Base-by-base conservation (phyloP, 106 monocot species). In the Dactylorhiza incarnata region DNA sequence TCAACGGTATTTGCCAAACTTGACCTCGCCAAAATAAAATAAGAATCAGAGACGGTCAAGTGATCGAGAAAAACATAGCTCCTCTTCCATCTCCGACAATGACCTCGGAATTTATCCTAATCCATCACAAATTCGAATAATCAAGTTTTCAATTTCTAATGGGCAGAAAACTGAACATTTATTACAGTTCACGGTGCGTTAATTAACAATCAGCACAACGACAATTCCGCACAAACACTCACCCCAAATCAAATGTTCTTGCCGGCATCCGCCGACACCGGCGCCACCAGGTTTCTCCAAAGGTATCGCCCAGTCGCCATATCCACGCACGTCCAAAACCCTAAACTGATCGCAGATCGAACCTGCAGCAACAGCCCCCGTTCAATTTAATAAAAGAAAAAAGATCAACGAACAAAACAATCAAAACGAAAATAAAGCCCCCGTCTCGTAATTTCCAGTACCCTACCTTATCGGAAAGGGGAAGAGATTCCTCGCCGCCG, bases 301-400 rank as follows among this genome's bases (percentile, higher is more conserved):
- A 95, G 81, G 74, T 92, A 95, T 19, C 79, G 59, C 79, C 95
- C 95, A 49, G 84, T 95, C n/a, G 92, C 92, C 92, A 95, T 90
- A 78, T 95, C 95, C 71, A 92, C 89, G 53, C 82, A 83, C 9
- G 89, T 87, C 95, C 95, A 95, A 72, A 95, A 95, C 29, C 82
- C 89, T 0, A 48, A 48, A 46, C 77, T 56, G 29, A 91, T 78
- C 46, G 71, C 85, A 46, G 82, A 87, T 73, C 79, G 50, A 53
- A 87, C 82, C 91, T 87, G 45, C n/a, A 14, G 6, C 69, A 46
- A 45, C 43, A 68, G 1, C 13, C 26, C 68, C 12, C 9, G 5
- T 44, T 37, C 37, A 1, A 37, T 37, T 37, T 37, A 68, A 49
- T 9, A 19, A 20, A 11, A 49, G 16, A 5, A 20, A 72, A 20